Evolutionary conservation across 1,139 yeast species (phyloP), one percentile per base, ranked within the genome.

Genomic region (Saccharomycopsis hybrid): DNA sequence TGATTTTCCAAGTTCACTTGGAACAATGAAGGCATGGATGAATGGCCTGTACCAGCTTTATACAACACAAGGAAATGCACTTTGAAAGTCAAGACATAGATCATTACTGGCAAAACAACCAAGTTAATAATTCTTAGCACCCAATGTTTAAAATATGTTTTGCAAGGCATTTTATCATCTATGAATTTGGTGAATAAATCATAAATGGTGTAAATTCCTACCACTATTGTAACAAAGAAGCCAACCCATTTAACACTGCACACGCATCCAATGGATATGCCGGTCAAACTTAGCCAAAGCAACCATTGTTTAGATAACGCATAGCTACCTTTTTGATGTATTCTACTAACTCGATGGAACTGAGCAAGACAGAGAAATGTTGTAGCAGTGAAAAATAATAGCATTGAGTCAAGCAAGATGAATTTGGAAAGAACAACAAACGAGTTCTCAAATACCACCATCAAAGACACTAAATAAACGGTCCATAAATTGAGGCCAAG

Each of bases 221-320:
- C 85, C 29, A 90, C 69, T 0, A 78, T 76, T 7, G 96, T 94
- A 43, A 85, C 80, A 62, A 92, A 89, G 46, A 90, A 67, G 3
- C 98, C 98, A 25, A 92, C 97, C 97, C 96, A 88, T 68, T 92
- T 92, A 40, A 90, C 95, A 47, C 95, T 81, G 58, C 90, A 83
- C 11, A 90, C 97, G 65, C 96, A 86, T 1, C 98, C 99, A 57
- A 94, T 78, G 8, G 89, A 78, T 4, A 85, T 54, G 5, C 98
- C 98, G 1, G 94, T 80, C 18, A 82, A 59, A 3, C 74, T 47
- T 62, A 82, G 65, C 89, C 89, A 82, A 27, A 60, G 56, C 13
- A 74, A 61, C 65, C 89, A 84, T 38, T 59, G 55, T 1, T 47
- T 40, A 0, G 78, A 64, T 53, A 81, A 68, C 47, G 80, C 74